Conservation (phyloP, 2,329 filamentous ascomycete genomes). For the Fusarium scirpi region DNA sequence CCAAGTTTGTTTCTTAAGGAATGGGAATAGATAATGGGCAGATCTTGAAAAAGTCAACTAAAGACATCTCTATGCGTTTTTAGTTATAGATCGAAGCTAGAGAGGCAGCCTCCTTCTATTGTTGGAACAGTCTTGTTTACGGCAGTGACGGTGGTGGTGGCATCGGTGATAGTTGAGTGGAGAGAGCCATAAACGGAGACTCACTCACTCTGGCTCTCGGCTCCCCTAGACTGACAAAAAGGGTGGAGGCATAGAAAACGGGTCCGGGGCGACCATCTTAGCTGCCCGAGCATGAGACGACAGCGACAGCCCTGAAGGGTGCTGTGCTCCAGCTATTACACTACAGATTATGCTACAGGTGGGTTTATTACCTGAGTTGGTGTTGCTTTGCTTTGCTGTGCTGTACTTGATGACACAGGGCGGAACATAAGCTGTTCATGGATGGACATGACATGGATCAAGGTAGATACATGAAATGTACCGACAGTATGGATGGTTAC, state of each 20-base stretch:
- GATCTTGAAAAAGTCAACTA: background rate
- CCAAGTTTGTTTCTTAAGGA: background rate
- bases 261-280: slow-evolving; percentile 36
- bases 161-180: slow-evolving; percentile 30
- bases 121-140: slow-evolving; percentile 39
- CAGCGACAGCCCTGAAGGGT: slow-evolving; percentile 22
- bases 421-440: background rate
- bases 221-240: slow-evolving; percentile 25
- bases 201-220: slow-evolving; percentile 1
- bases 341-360: background rate
- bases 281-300: slow-evolving; percentile 36
- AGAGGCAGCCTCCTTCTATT: slow-evolving; percentile 40
- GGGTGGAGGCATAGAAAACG: slow-evolving; percentile 29
- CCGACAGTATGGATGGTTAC: slow-evolving; percentile 26
- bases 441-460: slow-evolving; percentile 25
- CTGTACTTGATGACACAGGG: background rate
- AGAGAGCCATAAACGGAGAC: background rate
- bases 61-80: slow-evolving; percentile 1
- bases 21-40: background rate
- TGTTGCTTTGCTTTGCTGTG: background rate
- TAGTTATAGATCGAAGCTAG: slow-evolving; percentile 30
- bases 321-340: background rate
- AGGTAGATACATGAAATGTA: slow-evolving; percentile 10
- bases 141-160: slow-evolving; percentile 38
- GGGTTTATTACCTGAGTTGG: background rate